Percentiles rank a stretch among this genome's conserved stretches.
Conservation (phyloP, 2,329 filamentous ascomycete genomes). For the Waltergamsia citrina region DNA sequence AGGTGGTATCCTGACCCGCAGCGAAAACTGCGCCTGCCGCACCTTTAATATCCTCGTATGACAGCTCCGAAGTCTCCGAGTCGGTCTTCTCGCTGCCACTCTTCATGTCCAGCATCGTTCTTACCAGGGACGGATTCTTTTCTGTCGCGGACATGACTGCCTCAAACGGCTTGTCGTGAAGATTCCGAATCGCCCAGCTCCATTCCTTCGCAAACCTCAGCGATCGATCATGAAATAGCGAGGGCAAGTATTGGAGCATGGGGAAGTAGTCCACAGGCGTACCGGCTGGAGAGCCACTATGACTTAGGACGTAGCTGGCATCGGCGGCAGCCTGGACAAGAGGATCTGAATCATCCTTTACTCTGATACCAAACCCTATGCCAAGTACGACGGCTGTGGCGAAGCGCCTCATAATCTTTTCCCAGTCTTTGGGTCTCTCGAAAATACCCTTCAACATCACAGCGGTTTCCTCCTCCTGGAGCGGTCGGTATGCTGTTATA, state of each 20-base stretch:
- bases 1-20: constrained; percentile 37
- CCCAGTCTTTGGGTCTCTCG: constrained; percentile 22
- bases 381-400: constrained; percentile 29
- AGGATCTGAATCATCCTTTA: constrained; percentile 24
- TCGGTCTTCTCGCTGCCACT: constrained; percentile 11
- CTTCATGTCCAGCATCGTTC: not conserved
- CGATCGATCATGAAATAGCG: constrained; percentile 1
- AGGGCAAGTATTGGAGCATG: constrained; percentile 4
- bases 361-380: constrained; percentile 31
- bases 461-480: constrained; percentile 24
- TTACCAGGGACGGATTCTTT: not conserved
- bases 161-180: constrained; percentile 1
- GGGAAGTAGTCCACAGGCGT: constrained; percentile 40
- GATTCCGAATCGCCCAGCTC: constrained; percentile 1
- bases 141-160: not conserved
- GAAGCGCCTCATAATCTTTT: constrained; percentile 24
- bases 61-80: constrained; percentile 20
- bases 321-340: constrained; percentile 27
- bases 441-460: constrained; percentile 19
- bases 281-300: constrained; percentile 17
- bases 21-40: constrained; percentile 37
- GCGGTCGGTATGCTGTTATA: constrained; percentile 19
- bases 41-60: constrained; percentile 35
- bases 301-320: constrained; percentile 16
- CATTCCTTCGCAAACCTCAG: constrained; percentile 1